Evolutionary conservation across 441 rosid species (phyloP), one percentile per base, ranked within the genome.

Genomic region (Arabidopsis hybrid): DNA sequence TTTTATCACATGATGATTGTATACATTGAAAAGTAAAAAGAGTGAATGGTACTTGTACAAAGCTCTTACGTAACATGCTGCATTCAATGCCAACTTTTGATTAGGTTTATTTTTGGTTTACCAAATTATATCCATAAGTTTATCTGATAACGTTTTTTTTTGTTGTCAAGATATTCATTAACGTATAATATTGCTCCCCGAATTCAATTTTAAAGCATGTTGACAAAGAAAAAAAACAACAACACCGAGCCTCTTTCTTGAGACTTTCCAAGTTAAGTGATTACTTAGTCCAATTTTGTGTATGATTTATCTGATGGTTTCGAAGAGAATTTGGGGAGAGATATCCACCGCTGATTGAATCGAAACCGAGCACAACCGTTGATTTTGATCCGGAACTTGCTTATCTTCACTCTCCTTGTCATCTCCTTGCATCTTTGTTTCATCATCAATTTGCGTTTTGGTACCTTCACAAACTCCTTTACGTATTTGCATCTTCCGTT

Each of bases 331-430:
- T 79, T 91, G 11, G 93, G 80, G 64, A 85, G 39, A 65, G 73
- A 80, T 56, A 85, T 75, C 89, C 87, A 91, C 62, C 83, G 82
- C 50, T 77, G 82, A 40, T 57, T 49, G 34, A 76, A 76, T 39
- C 76, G 82, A 74, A 94, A 85, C 43, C 86, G 87, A 52, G 58
- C 64, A 80, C 86, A 89, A 7, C 91, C 92, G 6, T 80, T 87
- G 57, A 90, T 83, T 84, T 81, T 91, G 53, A 94, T 83, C 40
- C 88, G 83, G 65, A 78, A 87, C 61, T 80, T 90, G 59, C 89
- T 73, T 76, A 79, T 83, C 78, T 74, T 89, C 65, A 90, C 82
- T 82, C 81, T 90, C 76, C 58, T 85, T 47, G 79, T 62, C 16
- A 90, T 50, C 35, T 82, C 81, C 40, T 80, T 65, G 57, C 81